Evolutionary conservation across 352 stramenopile species (phyloP), one percentile per base, ranked within the genome.

Genomic region (Salisapilia sapeloensis): DNA sequence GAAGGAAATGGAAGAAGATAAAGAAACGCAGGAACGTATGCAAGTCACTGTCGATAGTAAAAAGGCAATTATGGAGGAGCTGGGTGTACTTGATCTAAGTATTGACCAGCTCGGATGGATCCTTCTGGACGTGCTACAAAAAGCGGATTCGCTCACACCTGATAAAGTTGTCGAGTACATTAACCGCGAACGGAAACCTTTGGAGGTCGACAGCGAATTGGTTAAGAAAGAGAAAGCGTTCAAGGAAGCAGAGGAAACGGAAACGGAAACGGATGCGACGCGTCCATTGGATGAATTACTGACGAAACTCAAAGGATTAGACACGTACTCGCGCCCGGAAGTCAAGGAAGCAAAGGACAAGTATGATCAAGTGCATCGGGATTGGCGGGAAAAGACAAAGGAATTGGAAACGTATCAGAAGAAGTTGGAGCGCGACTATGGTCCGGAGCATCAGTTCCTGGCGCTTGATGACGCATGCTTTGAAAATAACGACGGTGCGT

Each of bases 401-500:
- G 51, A 58, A 13, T 38, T 74, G 5, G 34, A 29, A 6, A 50
- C 49, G 2, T 42, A 56, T 2, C 43, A 79, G 24, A 45, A 48
- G 6, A 15, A 50, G 4, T 5, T 87, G 24, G 28, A 50, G 8
- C 69, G 76, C 36, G 17, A 58, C 25, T 92, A 89, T 30, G 77
- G 75, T 4, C 38, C 39, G 4, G 53, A 89, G 29, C 43, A 58
- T 21, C 17, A 85, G 1, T 63, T 92, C 17, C 76, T 78, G 30
- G 48, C 56, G 13, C 36, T 94, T 18, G 50, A 58, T 0, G 69
- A 82, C 31, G 53, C 72, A 38, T 93, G 79, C 31, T 59, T 89
- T 15, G 59, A 80, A 26, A 44, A 60, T 5, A 50, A 72, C 12
- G 65, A 67, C 7, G 47, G 29, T 23, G 38, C 87, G 37, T 95